Evolutionary conservation across 306 rosid species (phyloP), one percentile per base, ranked within the genome.

Genomic region (Cercis canadensis): DNA sequence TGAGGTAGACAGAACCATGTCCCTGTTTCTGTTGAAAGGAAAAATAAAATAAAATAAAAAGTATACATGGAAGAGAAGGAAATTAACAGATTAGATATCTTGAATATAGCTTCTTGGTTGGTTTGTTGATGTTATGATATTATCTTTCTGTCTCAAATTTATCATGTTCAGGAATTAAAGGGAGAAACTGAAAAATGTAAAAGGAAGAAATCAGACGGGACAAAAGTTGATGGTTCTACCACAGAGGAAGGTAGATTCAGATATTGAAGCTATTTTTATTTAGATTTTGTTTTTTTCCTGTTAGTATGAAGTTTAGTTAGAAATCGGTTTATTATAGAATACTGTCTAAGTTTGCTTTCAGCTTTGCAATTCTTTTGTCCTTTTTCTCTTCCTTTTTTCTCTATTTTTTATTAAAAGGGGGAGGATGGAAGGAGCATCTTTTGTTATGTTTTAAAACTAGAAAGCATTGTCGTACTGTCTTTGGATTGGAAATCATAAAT

Each of bases 111-210:
- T 55, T 63, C 45, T 72, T 57, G 24, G 8, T 56, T 40, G 41
- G 12, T 63, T 73, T 56, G 9, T 69, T 66, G 62, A 40, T 44
- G 31, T 55, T 33, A 5, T 60, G 63, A 41, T 67, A 37, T 47
- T 65, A 39, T 57, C 49, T 51, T 45, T 39, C 41, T 46, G 16
- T 78, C 76, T 84, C 61, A 77, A 69, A 75, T 75, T 62, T 70
- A 17, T 78, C 74, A 77, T 71, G 17, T 75, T n/a, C 81, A 92
- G 96, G 91, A 80, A 76, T 47, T 73, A 44, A 59, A 53, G 55
- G 73, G 67, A 17, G 84, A 72, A 21, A 57, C 64, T 44, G 81
- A 77, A 72, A 81, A 81, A 40, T 45, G 39, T 69, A 92, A 81
- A 70, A 77, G 76, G 85, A 84, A 74, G 81, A 85, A 81, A 77